Base-by-base conservation (phyloP, 2,329 filamentous ascomycete genomes). In the Pseudocercospora musae region DNA sequence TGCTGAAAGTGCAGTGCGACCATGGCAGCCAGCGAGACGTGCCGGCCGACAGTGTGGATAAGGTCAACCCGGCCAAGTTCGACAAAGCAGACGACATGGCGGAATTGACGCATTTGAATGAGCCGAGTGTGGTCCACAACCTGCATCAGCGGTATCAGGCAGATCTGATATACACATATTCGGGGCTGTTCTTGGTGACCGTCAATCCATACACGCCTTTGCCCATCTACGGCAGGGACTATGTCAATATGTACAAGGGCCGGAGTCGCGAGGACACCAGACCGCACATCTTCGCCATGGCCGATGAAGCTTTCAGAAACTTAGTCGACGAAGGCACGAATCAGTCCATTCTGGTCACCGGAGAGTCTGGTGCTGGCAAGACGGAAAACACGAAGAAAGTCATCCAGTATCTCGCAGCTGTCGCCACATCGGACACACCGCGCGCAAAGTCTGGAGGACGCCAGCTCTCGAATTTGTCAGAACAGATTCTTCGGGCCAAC, bases 11-110 rank as follows among this genome's bases (percentile, higher is more conserved):
- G 25, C 93, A 98, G 77, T 96, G 91, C 73, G 95, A 98, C 65
- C 91, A 97, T 82, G 94, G 92, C 70, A 90, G 85, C 70, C 92
- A 96, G 86, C 89, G 92, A 69, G 90, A 96, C 74, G 89, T 95
- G 56, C 89, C 94, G 68, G 80, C 85, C 57, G 93, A 98, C 71
- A 89, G 87, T 71, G 92, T 97, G 69, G 96, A 99, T 82, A 98
- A 97, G 79, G 96, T 99, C 81, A 99, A 99, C 78, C 95, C 95
- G 52, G 94, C 94, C 73, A 99, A 99, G 76, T 99, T 99, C 79
- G 95, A 99, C 84, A 99, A 97, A 79, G 94, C 94, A 67, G 92
- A 96, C 79, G 96, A 99, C 77, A 99, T 99, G 95, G 95, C 96
- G 23, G 95, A 99, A 77, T 84, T 99, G 73, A 99, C 95, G 5